Conservation (phyloP, 2,329 filamentous ascomycete species). For the Penicillium vulpinum region DNA sequence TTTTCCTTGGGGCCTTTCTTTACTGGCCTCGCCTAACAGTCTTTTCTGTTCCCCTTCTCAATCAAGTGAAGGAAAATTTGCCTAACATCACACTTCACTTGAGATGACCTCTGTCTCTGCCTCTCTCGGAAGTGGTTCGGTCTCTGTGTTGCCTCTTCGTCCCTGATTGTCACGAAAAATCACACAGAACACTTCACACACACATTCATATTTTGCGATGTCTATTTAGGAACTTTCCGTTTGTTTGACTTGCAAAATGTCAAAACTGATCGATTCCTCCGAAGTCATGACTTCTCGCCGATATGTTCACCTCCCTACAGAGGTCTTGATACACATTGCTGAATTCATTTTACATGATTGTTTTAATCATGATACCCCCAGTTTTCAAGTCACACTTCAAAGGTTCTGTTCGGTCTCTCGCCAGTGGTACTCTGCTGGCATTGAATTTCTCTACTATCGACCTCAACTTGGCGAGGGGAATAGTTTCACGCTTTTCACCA, state of each 20-base stretch:
- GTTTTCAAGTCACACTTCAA: constrained; percentile 48
- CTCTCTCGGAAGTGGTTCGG: not conserved
- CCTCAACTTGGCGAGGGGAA: constrained; percentile 52
- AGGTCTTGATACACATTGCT: constrained; percentile 1
- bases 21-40: not conserved
- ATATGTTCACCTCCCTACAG: constrained; percentile 7
- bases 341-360: not conserved
- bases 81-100: not conserved
- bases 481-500: constrained; percentile 56
- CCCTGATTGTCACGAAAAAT: not conserved
- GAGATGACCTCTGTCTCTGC: not conserved
- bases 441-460: constrained; percentile 53
- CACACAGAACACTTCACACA: not conserved
- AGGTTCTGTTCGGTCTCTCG: constrained; percentile 55
- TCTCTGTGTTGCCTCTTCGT: not conserved
- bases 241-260: not conserved
- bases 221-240: not conserved
- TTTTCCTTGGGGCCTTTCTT: not conserved
- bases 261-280: not conserved
- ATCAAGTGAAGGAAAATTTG: not conserved
- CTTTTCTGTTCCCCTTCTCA: not conserved
- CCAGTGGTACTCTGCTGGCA: constrained; percentile 58
- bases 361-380: not conserved
- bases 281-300: not conserved
- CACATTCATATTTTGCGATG: not conserved